Conservation (phyloP, 768 basidiomycete species). For the Mycena floridula region DNA sequence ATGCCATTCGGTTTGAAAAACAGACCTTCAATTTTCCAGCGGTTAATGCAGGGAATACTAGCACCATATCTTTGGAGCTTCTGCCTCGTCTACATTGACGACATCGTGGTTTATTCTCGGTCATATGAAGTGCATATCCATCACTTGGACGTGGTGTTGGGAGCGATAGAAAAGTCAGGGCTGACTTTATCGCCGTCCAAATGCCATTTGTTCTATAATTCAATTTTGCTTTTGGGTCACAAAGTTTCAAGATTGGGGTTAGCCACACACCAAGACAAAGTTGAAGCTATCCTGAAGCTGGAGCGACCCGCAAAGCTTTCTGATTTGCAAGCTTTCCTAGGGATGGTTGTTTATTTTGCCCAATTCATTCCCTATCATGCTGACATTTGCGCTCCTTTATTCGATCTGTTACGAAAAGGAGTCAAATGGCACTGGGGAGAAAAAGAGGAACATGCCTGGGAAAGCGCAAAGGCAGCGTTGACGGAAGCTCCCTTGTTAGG, state of each 20-base stretch:
- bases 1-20: no score
- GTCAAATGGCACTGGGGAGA: neutral
- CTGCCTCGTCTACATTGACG: slow-evolving; percentile 21
- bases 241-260: slow-evolving; percentile 3
- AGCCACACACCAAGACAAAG: slow-evolving; percentile 4
- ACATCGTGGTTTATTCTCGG: slow-evolving; percentile 20
- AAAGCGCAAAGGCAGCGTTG: slow-evolving; percentile 9
- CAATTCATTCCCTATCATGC: neutral
- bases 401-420: neutral
- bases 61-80: slow-evolving; percentile 18
- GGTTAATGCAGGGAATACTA: no score
- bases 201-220: slow-evolving; percentile 1
- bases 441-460: neutral
- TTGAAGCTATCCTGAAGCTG: neutral
- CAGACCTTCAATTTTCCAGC: no score
- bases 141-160: slow-evolving; percentile 10
- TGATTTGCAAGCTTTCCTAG: no score
- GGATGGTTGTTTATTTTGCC: neutral
- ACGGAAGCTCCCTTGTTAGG: slow-evolving; percentile 15
- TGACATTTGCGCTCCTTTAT: neutral
- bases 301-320: neutral
- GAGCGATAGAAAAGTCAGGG: slow-evolving; percentile 10
- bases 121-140: slow-evolving; percentile 12
- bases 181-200: neutral
- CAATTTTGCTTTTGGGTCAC: neutral